phyloP scores from a whole-genome alignment of 768 basidiomycete genomes.

The Auricularia auricula-judae region DNA sequence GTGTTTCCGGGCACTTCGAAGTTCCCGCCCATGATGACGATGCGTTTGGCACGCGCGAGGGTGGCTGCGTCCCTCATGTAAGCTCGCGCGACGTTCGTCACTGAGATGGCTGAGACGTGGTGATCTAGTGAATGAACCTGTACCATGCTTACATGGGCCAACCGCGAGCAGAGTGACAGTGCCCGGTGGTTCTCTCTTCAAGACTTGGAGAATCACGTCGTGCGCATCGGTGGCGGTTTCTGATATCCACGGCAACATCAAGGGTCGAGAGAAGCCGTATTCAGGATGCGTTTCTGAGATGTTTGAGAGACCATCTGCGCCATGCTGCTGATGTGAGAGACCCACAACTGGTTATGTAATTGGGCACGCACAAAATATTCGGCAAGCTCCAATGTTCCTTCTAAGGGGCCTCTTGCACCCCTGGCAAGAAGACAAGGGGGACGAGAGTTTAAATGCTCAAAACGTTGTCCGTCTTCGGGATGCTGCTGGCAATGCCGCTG shows the following conservation, averaged over 20 bases:
- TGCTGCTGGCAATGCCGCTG: constrained; percentile 12
- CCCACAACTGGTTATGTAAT: background rate
- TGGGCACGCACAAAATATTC: constrained; percentile 14
- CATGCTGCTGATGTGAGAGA: constrained; percentile 12
- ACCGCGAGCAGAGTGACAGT: constrained; percentile 14
- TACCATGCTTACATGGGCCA: constrained; percentile 11
- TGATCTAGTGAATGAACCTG: too few relatives aligned
- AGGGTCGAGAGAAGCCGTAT: constrained; percentile 6
- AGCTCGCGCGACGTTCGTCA: constrained; percentile 31
- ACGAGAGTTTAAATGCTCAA: constrained; percentile 1
- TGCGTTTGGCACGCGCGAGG: constrained; percentile 14
- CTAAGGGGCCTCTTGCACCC: constrained; percentile 16
- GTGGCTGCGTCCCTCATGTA: constrained; percentile 17
- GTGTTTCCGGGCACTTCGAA: constrained; percentile 34
- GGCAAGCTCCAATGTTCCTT: constrained; percentile 13
- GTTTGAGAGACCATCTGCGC: constrained; percentile 15
- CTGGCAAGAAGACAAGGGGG: constrained; percentile 8
- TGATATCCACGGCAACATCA: background rate
- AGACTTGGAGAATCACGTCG: constrained; percentile 11
- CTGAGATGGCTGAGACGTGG: constrained; percentile 1
- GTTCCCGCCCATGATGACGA: constrained; percentile 33
- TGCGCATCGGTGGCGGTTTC: constrained; percentile 5
- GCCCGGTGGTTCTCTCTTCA: constrained; percentile 6
- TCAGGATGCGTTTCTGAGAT: constrained; percentile 16
- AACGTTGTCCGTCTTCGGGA: constrained; percentile 9